Conservation (phyloP, 2,329 filamentous ascomycete species). For the Colletotrichum truncatum region DNA sequence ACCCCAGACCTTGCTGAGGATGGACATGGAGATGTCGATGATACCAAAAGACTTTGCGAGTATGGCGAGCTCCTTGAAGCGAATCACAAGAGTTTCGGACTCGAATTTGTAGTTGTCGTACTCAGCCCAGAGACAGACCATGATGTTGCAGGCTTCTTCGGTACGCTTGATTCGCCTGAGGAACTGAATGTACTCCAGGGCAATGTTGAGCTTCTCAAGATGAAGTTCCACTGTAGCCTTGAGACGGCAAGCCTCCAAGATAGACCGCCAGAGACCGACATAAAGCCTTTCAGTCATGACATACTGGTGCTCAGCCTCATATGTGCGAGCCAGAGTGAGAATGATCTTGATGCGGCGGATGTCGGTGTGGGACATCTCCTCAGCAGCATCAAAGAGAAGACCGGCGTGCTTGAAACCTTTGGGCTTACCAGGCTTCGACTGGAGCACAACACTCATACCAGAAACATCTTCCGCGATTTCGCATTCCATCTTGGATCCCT, state of each 20-base stretch:
- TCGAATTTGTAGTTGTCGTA: slow-evolving; percentile 46
- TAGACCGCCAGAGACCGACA: slow-evolving; percentile 48
- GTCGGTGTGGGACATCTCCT: slow-evolving; percentile 43
- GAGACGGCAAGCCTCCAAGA: slow-evolving; percentile 42
- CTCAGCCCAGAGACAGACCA: slow-evolving; percentile 51
- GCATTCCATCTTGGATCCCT: slow-evolving; percentile 39
- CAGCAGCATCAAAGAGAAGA: slow-evolving; percentile 45
- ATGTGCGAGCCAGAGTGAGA: slow-evolving; percentile 44
- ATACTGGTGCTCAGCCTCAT: slow-evolving; percentile 42
- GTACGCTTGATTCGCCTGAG: slow-evolving; percentile 40
- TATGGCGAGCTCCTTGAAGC: slow-evolving; percentile 44
- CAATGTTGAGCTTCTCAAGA: slow-evolving; percentile 47
- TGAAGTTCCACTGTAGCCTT: slow-evolving; percentile 43
- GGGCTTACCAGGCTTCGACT: slow-evolving; percentile 35
- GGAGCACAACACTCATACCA: slow-evolving; percentile 38
- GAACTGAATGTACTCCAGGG: slow-evolving; percentile 47
- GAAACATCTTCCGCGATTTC: slow-evolving; percentile 42
- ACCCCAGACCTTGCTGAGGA: slow-evolving; percentile 47
- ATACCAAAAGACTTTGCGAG: slow-evolving; percentile 44
- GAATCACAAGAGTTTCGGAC: slow-evolving; percentile 42
- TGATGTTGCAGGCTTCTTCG: slow-evolving; percentile 48
- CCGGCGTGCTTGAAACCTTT: neutral
- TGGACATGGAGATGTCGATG: slow-evolving; percentile 41
- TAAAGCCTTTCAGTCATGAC: slow-evolving; percentile 48
- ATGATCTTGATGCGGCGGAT: slow-evolving; percentile 44